Evolutionary conservation across 2,329 filamentous ascomycete genomes (phyloP).

Genomic region (Hypoxylon sp.): DNA sequence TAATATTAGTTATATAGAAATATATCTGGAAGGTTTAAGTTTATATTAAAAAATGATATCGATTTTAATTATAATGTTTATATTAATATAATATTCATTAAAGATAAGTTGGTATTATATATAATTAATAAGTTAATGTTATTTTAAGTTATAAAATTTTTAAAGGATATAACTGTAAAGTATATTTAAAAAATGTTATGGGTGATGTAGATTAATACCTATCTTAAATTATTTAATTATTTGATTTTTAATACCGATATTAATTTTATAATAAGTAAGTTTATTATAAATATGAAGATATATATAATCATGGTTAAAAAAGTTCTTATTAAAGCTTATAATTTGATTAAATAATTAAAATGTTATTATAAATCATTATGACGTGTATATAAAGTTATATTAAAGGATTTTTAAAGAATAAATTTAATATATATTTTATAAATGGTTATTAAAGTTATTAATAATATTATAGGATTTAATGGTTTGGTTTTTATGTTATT

Average conservation of each 20-base stretch:
- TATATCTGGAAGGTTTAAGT: too few relatives aligned
- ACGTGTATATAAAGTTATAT: not conserved
- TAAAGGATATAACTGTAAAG: not conserved
- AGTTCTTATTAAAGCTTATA: too few relatives aligned
- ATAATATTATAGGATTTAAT: too few relatives aligned
- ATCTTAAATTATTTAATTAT: not conserved
- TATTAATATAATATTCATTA: too few relatives aligned
- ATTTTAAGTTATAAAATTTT: too few relatives aligned
- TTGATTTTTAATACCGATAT: too few relatives aligned
- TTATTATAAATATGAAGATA: not conserved
- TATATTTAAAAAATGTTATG: not conserved
- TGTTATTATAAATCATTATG: not conserved
- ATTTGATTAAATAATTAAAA: not conserved
- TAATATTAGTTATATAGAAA: too few relatives aligned
- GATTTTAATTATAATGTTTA: too few relatives aligned
- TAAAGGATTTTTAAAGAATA: conserved; percentile 3
- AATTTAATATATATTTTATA: conserved; percentile 9
- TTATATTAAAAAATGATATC: too few relatives aligned
- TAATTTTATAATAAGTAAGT: not conserved
- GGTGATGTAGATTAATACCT: not conserved
- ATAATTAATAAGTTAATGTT: too few relatives aligned
- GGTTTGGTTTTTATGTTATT: too few relatives aligned
- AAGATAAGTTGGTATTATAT: too few relatives aligned
- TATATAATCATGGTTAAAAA: not conserved
- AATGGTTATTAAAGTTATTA: conserved; percentile 15